Conservation (phyloP, 768 basidiomycete species). For the Psilocybe cyanescens region DNA sequence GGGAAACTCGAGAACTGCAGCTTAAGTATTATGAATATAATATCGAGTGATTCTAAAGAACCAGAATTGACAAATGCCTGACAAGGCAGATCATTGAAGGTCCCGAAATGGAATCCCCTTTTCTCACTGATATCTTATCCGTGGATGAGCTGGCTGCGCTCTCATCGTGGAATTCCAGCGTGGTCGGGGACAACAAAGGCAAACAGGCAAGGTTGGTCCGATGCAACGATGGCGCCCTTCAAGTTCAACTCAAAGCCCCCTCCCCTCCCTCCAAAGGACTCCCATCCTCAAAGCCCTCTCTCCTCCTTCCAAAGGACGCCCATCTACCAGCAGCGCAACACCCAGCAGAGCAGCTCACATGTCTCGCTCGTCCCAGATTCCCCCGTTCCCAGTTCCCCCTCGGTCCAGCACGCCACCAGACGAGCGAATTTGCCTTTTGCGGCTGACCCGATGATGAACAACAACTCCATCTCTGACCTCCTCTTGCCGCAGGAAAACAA, state of each 20-base stretch:
- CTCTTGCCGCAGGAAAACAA: slow-evolving; percentile 31
- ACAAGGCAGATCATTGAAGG: too few species aligned
- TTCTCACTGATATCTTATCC: too few species aligned
- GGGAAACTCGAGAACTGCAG: too few species aligned
- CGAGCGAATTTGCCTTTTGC: slow-evolving; percentile 30
- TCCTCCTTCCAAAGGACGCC: slow-evolving; percentile 68
- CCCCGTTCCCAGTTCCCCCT: slow-evolving; percentile 42
- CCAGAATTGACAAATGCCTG: too few species aligned
- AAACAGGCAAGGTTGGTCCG: slow-evolving; percentile 4
- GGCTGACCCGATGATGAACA: background rate
- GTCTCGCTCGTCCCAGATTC: slow-evolving; percentile 31
- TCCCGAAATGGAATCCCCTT: too few species aligned
- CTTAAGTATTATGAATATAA: too few species aligned
- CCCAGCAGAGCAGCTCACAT: slow-evolving; percentile 42
- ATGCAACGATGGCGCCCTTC: slow-evolving; percentile 23
- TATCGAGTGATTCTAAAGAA: too few species aligned
- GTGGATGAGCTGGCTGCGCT: too few species aligned
- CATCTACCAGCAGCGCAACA: slow-evolving; percentile 53
- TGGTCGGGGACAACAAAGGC: slow-evolving; percentile 3
- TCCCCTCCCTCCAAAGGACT: slow-evolving; percentile 69
- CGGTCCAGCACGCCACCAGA: slow-evolving; percentile 37
- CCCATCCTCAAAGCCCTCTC: slow-evolving; percentile 44
- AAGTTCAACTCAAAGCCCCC: slow-evolving; percentile 42
- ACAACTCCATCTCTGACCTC: slow-evolving; percentile 32
- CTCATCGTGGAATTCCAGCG: background rate